Evolutionary conservation across 2,329 filamentous ascomycete genomes (phyloP).

Genomic region (Pyricularia grisea): DNA sequence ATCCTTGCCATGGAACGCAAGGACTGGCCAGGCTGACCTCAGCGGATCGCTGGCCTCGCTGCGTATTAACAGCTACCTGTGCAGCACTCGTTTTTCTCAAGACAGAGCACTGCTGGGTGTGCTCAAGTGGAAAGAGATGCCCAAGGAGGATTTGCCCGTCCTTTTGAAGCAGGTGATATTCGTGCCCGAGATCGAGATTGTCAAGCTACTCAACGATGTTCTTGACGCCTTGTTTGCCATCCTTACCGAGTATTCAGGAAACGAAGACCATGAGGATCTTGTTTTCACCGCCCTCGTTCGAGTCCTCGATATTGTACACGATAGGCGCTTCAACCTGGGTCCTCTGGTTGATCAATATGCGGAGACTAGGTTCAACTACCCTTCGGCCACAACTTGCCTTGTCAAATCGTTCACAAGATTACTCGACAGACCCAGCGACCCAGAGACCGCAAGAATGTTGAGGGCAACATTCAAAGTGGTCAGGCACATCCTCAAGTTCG

Average conservation of each 20-base stretch:
- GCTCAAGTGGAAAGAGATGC: slow-evolving; percentile 74
- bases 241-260: slow-evolving; percentile 80
- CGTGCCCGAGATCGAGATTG: slow-evolving; percentile 93
- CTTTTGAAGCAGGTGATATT: slow-evolving; percentile 80
- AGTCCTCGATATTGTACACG: slow-evolving; percentile 87
- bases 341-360: slow-evolving; percentile 90
- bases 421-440: slow-evolving; percentile 72
- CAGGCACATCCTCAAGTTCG: slow-evolving; percentile 86
- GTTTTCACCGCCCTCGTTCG: slow-evolving; percentile 86
- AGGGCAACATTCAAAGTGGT: slow-evolving; percentile 93
- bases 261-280: slow-evolving; percentile 85
- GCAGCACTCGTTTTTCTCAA: slow-evolving; percentile 91
- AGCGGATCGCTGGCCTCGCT: slow-evolving; percentile 75
- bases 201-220: slow-evolving; percentile 84
- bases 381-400: slow-evolving; percentile 81
- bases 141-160: slow-evolving; percentile 60
- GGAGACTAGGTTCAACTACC: slow-evolving; percentile 82
- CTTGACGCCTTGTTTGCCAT: slow-evolving; percentile 88
- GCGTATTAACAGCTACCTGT: slow-evolving; percentile 73
- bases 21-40: slow-evolving; percentile 56
- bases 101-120: slow-evolving; percentile 78
- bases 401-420: slow-evolving; percentile 80
- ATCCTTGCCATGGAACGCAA: slow-evolving; percentile 67
- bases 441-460: slow-evolving; percentile 73
- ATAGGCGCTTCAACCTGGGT: slow-evolving; percentile 83